A percentile compares a stretch with the other conserved stretches of the same genome.
Conservation (phyloP, 805 yeast species). For the Pichia thaimueangensis region DNA sequence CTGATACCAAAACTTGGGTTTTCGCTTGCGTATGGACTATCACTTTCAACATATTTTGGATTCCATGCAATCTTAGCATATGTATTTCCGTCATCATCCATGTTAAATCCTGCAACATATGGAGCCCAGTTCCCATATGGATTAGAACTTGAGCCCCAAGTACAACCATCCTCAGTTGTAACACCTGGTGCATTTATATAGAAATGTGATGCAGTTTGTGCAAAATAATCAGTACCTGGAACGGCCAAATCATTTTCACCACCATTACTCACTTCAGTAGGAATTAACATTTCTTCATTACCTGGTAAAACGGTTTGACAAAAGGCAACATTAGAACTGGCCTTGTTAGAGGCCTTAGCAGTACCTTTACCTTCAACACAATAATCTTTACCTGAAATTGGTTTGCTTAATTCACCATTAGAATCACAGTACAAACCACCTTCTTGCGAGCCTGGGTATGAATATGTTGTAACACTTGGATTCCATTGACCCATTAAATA, state of each 20-base stretch:
- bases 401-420: conserved; percentile 61
- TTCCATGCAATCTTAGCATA: conserved; percentile 88
- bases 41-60: conserved; percentile 67
- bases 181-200: conserved; percentile 83
- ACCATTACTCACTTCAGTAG: conserved; percentile 57
- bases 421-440: conserved; percentile 79
- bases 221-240: conserved; percentile 82
- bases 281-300: conserved; percentile 90
- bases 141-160: conserved; percentile 68
- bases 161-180: conserved; percentile 67
- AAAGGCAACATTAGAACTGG: conserved; percentile 61
- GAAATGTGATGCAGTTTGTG: conserved; percentile 79
- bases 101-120: conserved; percentile 87
- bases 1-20: conserved; percentile 67
- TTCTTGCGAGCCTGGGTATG: conserved; percentile 70
- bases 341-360: conserved; percentile 48
- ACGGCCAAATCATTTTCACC: conserved; percentile 60
- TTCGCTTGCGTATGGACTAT: conserved; percentile 45
- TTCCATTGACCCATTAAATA: conserved; percentile 88
- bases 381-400: conserved; percentile 49
- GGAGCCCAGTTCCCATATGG: conserved; percentile 91
- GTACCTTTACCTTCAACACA: conserved; percentile 79
- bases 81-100: conserved; percentile 63
- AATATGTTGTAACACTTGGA: conserved; percentile 59
- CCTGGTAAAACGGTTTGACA: conserved; percentile 95